phyloP scores from a whole-genome alignment of 768 basidiomycete genomes.

The Boletus rubescentipes region DNA sequence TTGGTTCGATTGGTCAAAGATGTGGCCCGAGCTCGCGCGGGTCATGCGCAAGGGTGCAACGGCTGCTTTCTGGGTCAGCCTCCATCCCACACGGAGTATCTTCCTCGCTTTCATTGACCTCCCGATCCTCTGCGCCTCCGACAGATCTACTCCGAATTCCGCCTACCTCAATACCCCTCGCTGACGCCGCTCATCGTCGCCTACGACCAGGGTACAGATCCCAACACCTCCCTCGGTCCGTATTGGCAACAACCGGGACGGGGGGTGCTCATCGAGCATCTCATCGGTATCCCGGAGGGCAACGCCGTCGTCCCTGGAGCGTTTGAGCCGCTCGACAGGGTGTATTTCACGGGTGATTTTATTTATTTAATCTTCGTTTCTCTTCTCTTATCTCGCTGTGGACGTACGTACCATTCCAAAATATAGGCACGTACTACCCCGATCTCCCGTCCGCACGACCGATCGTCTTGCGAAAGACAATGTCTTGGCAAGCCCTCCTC shows the following conservation, averaged over 20 bases:
- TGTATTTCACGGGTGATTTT: constrained; percentile 67
- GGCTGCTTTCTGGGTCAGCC: constrained; percentile 69
- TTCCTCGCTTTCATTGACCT: no score
- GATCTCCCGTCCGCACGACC: background rate
- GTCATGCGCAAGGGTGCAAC: constrained; percentile 62
- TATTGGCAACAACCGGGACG: constrained; percentile 12
- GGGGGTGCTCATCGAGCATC: background rate
- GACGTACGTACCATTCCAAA: no score
- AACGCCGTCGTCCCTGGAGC: background rate
- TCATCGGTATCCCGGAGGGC: background rate
- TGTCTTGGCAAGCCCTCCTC: constrained; percentile 66
- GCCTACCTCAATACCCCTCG: background rate
- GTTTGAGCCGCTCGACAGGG: constrained; percentile 45
- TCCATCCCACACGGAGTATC: no score
- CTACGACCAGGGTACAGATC: constrained; percentile 2
- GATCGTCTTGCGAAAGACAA: constrained; percentile 55
- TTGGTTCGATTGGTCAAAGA: constrained; percentile 74
- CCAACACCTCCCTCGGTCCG: background rate
- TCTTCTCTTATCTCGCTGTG: no score
- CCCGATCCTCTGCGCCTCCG: no score
- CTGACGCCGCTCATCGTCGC: constrained; percentile 4
- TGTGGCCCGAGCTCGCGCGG: constrained; percentile 67
- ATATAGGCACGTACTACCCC: constrained; percentile 38
- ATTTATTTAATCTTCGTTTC: no score
- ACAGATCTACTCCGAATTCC: constrained; percentile 9